A percentile compares a stretch with the other conserved stretches of the same genome.
Evolutionary conservation across 768 basidiomycete species (phyloP).

Genomic region (Paxillus involutus): DNA sequence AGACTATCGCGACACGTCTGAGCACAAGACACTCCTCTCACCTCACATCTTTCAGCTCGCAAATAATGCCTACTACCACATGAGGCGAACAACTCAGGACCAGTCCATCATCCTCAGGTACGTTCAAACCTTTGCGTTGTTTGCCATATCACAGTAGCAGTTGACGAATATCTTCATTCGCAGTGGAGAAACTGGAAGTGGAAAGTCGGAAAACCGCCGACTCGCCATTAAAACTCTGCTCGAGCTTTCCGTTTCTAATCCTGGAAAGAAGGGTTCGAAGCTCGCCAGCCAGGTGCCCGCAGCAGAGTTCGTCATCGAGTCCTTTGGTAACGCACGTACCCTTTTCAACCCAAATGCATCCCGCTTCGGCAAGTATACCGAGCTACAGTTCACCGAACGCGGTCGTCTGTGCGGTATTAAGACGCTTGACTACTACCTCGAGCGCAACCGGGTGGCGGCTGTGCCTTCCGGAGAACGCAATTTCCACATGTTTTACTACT

Average conservation of each 20-base stretch:
- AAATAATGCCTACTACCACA: constrained; percentile 93
- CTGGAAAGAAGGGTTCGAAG: constrained; percentile 94
- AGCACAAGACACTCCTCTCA: constrained; percentile 57
- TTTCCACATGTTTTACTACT: constrained; percentile 97
- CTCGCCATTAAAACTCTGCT: constrained; percentile 90
- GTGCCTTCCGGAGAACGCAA: constrained; percentile 92
- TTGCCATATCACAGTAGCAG: too few relatives aligned
- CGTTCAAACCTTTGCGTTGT: constrained; percentile 22
- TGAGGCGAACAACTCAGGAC: constrained; percentile 91
- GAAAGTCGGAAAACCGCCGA: constrained; percentile 89
- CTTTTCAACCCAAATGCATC: constrained; percentile 95
- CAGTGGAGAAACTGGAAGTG: constrained; percentile 91
- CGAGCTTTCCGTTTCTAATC: constrained; percentile 84
- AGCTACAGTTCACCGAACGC: constrained; percentile 93
- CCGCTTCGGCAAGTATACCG: constrained; percentile 96
- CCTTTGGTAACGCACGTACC: constrained; percentile 91
- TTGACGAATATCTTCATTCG: constrained; percentile 3
- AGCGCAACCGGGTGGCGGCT: constrained; percentile 84
- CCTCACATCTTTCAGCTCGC: constrained; percentile 94
- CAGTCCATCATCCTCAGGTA: constrained; percentile 87
- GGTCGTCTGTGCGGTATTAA: constrained; percentile 89
- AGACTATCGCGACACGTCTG: constrained; percentile 76
- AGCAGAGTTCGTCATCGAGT: constrained; percentile 92
- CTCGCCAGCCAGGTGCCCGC: constrained; percentile 85
- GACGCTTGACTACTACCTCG: constrained; percentile 95